Percentiles rank a stretch among this genome's conserved stretches.
Evolutionary conservation across 306 rosid genomes (phyloP).

Genomic region (Sechiopsis laciniata): DNA sequence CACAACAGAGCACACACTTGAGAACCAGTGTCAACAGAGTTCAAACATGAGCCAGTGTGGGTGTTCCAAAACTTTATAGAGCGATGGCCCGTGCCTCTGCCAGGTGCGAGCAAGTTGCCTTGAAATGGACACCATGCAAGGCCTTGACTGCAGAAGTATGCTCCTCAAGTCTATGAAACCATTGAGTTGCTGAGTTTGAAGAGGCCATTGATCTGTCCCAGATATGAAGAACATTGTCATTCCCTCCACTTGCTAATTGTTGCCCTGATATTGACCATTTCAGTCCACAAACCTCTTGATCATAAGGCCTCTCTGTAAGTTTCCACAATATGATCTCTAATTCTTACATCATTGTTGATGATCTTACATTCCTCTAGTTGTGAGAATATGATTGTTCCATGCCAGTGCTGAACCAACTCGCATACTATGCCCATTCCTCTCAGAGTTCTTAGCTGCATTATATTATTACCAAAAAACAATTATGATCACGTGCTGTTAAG

Average conservation of each 20-base stretch:
- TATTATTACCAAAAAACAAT: constrained; percentile 9
- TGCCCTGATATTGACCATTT: constrained; percentile 74
- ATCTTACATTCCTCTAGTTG: constrained; percentile 76
- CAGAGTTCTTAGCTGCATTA: constrained; percentile 49
- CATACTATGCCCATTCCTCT: constrained; percentile 45
- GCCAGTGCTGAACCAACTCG: constrained; percentile 65
- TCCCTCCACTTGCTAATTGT: constrained; percentile 74
- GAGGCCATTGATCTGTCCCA: constrained; percentile 62
- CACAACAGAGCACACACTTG: constrained; percentile 69
- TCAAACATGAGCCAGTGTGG: constrained; percentile 69
- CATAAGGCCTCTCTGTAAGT: constrained; percentile 69
- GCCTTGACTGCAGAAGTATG: constrained; percentile 71
- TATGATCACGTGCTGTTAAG: background rate
- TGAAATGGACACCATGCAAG: constrained; percentile 86
- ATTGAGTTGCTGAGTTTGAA: constrained; percentile 46
- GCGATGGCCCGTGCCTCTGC: constrained; percentile 59
- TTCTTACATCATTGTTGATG: constrained; percentile 61
- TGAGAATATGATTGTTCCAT: constrained; percentile 63
- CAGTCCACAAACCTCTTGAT: constrained; percentile 64
- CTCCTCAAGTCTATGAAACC: constrained; percentile 66
- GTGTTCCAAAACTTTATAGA: constrained; percentile 71
- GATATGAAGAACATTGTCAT: constrained; percentile 58
- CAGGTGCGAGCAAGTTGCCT: constrained; percentile 41
- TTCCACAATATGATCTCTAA: constrained; percentile 55
- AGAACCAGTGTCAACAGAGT: constrained; percentile 60